These are phyloP conservation scores for Bacterosira constricta DNA, from an alignment of 108 stramenopile species.

Conservation along the genomic window DNA sequence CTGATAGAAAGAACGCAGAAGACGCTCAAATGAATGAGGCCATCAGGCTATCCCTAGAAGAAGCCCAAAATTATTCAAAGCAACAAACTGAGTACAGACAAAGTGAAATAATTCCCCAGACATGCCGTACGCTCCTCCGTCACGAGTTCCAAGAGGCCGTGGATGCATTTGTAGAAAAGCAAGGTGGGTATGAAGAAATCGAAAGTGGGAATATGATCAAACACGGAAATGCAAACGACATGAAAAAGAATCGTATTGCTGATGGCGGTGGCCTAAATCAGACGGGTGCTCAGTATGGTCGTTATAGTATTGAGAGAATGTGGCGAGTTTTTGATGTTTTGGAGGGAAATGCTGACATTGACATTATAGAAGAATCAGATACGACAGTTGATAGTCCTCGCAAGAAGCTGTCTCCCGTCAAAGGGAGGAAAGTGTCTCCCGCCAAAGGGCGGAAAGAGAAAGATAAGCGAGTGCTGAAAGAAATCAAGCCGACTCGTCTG, in stretches of 20 bases:
- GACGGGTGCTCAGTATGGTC: slow-evolving; percentile 25
- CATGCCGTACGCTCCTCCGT: not conserved
- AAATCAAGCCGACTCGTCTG: not conserved
- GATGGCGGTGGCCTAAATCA: slow-evolving; percentile 10
- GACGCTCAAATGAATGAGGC: not conserved
- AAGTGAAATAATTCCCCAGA: not conserved
- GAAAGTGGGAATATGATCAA: slow-evolving; percentile 18
- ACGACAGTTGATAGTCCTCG: not conserved
- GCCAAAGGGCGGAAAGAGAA: not conserved
- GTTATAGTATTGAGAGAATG: slow-evolving; percentile 14
- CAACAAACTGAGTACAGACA: not conserved
- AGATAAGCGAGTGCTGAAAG: not conserved
- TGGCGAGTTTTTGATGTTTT: slow-evolving; percentile 16
- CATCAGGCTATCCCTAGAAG: not conserved
- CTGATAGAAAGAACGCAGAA: too few species aligned
- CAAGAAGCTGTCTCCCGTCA: too few species aligned
- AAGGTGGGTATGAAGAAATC: slow-evolving; percentile 18
- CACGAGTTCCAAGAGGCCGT: slow-evolving; percentile 3
- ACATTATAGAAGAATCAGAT: not conserved
- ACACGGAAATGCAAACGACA: slow-evolving; percentile 9
- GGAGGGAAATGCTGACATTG: slow-evolving; percentile 9
- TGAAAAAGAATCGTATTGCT: not conserved
- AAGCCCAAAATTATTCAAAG: too few species aligned
- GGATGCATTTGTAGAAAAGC: not conserved
- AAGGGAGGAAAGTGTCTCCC: not conserved